Conservation (phyloP, 805 yeast genomes). For the Wickerhamiella bombiphila region DNA sequence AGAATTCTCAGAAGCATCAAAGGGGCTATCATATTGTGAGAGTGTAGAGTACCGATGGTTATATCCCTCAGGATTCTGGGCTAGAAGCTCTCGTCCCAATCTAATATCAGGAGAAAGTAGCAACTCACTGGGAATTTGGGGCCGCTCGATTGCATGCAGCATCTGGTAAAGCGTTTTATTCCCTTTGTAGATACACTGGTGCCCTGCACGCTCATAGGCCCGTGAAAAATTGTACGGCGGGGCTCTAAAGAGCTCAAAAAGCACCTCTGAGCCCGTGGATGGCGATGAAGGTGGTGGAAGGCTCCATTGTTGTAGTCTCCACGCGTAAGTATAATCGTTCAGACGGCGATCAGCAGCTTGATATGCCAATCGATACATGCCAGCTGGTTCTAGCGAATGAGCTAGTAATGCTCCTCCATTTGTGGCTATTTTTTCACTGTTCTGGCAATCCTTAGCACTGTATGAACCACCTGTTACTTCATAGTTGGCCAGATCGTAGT, state of each 20-base stretch:
- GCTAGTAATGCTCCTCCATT: no score
- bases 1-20: no score
- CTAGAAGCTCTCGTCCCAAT: not conserved
- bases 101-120: not conserved
- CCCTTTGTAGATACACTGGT: not conserved
- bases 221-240: conserved; percentile 1
- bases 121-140: no score
- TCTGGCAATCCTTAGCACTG: no score
- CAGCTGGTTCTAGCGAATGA: conserved; percentile 3
- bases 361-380: conserved; percentile 12
- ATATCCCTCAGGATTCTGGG: no score
- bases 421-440: not conserved
- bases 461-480: conserved; percentile 3
- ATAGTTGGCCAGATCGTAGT: conserved; percentile 3
- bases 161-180: conserved; percentile 1
- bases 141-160: not conserved
- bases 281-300: conserved; percentile 34
- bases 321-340: conserved; percentile 27
- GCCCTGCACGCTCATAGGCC: not conserved
- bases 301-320: conserved; percentile 73
- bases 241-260: conserved; percentile 38
- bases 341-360: not conserved
- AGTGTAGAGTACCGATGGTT: no score
- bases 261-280: conserved; percentile 29
- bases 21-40: no score